Evolutionary conservation across 2,329 filamentous ascomycete genomes (phyloP).

Genomic region (Phaeosphaeria sp.): DNA sequence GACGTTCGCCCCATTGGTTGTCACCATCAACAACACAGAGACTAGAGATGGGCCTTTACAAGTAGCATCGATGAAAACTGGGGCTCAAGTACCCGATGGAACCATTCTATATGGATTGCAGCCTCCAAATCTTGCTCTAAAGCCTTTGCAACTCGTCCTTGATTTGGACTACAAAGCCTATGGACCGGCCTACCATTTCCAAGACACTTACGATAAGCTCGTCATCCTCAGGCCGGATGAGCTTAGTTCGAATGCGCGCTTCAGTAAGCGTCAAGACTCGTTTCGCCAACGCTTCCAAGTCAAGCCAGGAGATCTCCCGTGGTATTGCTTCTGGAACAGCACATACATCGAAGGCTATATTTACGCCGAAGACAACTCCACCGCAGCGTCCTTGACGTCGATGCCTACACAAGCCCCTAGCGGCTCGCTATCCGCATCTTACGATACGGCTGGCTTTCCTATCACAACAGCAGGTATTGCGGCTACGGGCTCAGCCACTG

Average conservation of each 20-base stretch:
- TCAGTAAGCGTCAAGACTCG: constrained; percentile 30
- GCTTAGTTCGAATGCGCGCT: constrained; percentile 34
- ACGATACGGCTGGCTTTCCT: constrained; percentile 14
- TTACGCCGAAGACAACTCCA: constrained; percentile 63
- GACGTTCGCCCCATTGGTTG: constrained; percentile 41
- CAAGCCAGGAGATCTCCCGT: constrained; percentile 65
- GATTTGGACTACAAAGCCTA: constrained; percentile 63
- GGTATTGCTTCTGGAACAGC: constrained; percentile 74
- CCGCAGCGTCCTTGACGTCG: constrained; percentile 40
- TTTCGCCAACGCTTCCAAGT: constrained; percentile 51
- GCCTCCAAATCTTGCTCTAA: constrained; percentile 58
- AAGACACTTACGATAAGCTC: constrained; percentile 67
- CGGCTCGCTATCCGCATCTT: constrained; percentile 21
- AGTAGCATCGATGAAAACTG: constrained; percentile 28
- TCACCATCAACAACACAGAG: constrained; percentile 33
- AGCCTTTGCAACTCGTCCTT: constrained; percentile 60
- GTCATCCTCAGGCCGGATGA: constrained; percentile 59
- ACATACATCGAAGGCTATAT: constrained; percentile 72
- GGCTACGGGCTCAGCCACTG: constrained; percentile 10
- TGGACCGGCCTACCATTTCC: constrained; percentile 70
- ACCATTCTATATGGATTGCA: constrained; percentile 67
- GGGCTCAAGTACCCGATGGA: constrained; percentile 45
- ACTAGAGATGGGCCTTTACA: constrained; percentile 13
- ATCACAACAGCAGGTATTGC: constrained; percentile 13
- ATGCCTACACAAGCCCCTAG: constrained; percentile 32